Evolutionary conservation across 192 early-diverging fungal species (phyloP), one percentile per base, ranked within the genome.

Genomic region (Linnemannia exigua): DNA sequence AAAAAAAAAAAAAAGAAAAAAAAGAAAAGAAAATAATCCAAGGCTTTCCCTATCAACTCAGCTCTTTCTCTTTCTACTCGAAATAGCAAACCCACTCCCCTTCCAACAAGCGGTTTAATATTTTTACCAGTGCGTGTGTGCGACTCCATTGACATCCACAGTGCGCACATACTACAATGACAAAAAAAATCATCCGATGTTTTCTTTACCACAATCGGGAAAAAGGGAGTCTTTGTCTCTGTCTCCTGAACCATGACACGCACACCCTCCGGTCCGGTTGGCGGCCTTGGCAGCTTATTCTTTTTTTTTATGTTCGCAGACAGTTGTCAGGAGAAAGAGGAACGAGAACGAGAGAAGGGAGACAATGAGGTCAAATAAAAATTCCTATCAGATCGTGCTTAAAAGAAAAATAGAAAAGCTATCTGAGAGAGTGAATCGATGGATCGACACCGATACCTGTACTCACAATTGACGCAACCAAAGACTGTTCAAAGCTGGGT

Each of bases 361-460:
- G 28, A 14, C n/a, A 25, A 25, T 8, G 52, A 11, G 14, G 25
- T 2, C 48, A 50, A 61, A 31, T 44, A 44, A 44, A 31, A 12
- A 47, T 28, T 0, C 33, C 33, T 47, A 48, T 48, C 72, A 47
- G 48, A 74, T 36, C 31, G 71, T n/a, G n/a, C 8, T 6, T 22
- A 17, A 46, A 41, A 71, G 12, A 17, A 50, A n/a, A 8, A 73
- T 35, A 72, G 33, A 31, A 37, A 52, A n/a, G 33, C 31, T 33
- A 38, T 25, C 1, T 35, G 68, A 44, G 36, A 44, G 37, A 38
- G 20, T 44, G 72, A 73, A 73, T n/a, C 41, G 16, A 31, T 37
- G 35, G 67, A 38, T 68, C 16, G 33, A 68, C 67, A 67, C 28
- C 66, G n/a, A n/a, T n/a, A n/a, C n/a, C n/a, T n/a, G n/a, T n/a